Percentiles rank a stretch among this genome's conserved stretches.
phyloP scores from a whole-genome alignment of 805 yeast genomes.

The baker's yeast (Saccharomyces cerevisiae) region DNA sequence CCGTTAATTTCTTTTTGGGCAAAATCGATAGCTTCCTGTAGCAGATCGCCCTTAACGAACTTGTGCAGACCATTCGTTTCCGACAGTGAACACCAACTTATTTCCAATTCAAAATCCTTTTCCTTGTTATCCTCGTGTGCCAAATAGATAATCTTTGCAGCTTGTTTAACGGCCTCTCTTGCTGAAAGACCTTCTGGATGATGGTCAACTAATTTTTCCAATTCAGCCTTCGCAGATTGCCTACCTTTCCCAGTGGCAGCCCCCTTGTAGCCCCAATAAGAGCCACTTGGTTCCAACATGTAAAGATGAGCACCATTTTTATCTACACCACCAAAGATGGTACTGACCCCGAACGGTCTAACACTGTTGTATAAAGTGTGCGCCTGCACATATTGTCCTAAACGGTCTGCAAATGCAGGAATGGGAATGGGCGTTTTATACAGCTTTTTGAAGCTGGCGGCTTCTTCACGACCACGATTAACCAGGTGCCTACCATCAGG shows the following conservation, averaged over 20 bases:
- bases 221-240: conserved; percentile 93
- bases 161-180: conserved; percentile 81
- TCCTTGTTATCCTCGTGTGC: conserved; percentile 98
- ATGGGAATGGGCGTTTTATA: conserved; percentile 73
- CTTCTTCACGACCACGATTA: conserved; percentile 86
- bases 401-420: conserved; percentile 73
- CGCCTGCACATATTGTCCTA: conserved; percentile 89
- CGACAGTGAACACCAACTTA: conserved; percentile 74
- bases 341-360: conserved; percentile 91
- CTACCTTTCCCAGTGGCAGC: conserved; percentile 98
- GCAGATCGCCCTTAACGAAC: conserved; percentile 68
- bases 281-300: conserved; percentile 96
- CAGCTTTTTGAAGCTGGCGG: conserved; percentile 63
- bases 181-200: conserved; percentile 48
- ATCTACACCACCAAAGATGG: conserved; percentile 91
- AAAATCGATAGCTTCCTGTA: conserved; percentile 72
- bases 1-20: conserved; percentile 72
- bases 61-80: conserved; percentile 78
- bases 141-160: conserved; percentile 83
- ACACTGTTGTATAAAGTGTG: conserved; percentile 94
- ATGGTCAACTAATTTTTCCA: conserved; percentile 63
- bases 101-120: conserved; percentile 90
- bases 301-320: conserved; percentile 83
- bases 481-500: conserved; percentile 97
- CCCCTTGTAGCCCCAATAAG: conserved; percentile 95